Percentiles rank a stretch among this genome's conserved stretches.
These are phyloP conservation scores for Thecaphora thlaspeos DNA, from an alignment of 1,284 basidiomycete genomes.

Conservation along the genomic window DNA sequence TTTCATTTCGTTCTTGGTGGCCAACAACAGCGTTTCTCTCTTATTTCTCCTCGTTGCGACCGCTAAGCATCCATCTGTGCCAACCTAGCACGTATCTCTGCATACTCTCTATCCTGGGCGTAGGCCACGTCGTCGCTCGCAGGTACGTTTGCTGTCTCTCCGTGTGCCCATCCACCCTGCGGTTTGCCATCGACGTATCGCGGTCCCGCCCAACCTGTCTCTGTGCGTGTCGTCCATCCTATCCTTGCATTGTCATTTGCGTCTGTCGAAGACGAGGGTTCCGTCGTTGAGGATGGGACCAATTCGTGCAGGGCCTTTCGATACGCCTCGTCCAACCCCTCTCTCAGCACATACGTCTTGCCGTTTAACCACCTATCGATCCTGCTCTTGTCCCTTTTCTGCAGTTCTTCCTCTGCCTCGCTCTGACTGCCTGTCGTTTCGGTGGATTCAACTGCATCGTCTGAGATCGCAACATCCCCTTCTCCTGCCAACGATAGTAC, in stretches of 20 bases:
- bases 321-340: constrained; percentile 42
- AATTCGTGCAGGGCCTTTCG: constrained; percentile 13
- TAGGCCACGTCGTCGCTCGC: constrained; percentile 16
- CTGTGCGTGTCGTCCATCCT: constrained; percentile 13
- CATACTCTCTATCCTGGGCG: constrained; percentile 28
- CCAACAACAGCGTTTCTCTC: too few species aligned
- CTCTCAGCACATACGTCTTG: constrained; percentile 29
- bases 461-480: constrained; percentile 62
- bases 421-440: neutral
- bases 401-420: constrained; percentile 5
- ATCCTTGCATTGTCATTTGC: neutral
- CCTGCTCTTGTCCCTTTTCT: constrained; percentile 20
- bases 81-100: constrained; percentile 30
- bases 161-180: constrained; percentile 27
- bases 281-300: too few species aligned
- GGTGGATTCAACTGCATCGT: constrained; percentile 50
- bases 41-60: too few species aligned
- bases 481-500: constrained; percentile 63
- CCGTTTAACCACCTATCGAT: constrained; percentile 36
- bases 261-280: neutral
- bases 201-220: constrained; percentile 43
- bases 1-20: too few species aligned
- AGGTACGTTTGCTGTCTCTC: constrained; percentile 26
- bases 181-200: constrained; percentile 31
- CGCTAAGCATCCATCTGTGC: neutral